Evolutionary conservation across 108 stramenopile species (phyloP).

Genomic region (Nannochloropsis oceanica): DNA sequence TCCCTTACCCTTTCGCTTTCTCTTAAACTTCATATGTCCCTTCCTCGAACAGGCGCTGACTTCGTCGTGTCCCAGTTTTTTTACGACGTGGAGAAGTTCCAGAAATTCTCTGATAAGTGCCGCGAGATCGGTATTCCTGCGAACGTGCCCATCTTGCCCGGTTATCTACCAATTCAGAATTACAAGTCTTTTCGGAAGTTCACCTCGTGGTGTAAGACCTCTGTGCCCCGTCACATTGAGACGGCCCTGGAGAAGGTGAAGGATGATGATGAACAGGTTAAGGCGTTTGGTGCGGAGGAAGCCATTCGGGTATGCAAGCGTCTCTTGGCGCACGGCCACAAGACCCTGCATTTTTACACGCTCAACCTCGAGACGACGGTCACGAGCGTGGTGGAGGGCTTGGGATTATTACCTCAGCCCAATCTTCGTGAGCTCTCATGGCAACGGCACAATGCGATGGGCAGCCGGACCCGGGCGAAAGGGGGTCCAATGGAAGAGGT

Average conservation of each 20-base stretch:
- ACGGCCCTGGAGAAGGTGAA: constrained; percentile 50
- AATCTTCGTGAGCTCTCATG: not conserved
- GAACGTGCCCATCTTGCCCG: constrained; percentile 70
- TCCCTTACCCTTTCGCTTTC: too few species aligned
- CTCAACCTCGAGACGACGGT: constrained; percentile 75
- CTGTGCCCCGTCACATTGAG: constrained; percentile 49
- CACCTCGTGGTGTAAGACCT: constrained; percentile 58
- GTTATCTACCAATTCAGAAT: constrained; percentile 86
- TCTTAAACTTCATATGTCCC: not conserved
- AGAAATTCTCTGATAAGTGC: constrained; percentile 57
- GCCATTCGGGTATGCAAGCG: constrained; percentile 55
- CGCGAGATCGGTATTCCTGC: constrained; percentile 63
- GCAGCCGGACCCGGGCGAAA: not conserved
- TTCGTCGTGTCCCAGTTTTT: constrained; percentile 93
- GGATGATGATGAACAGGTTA: constrained; percentile 86
- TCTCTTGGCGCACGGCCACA: constrained; percentile 47
- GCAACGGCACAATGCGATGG: not conserved
- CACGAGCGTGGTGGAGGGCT: constrained; percentile 17
- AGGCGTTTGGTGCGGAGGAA: constrained; percentile 67
- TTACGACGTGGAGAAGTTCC: constrained; percentile 62
- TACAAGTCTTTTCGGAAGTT: constrained; percentile 58
- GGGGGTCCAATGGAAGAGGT: constrained; percentile 56
- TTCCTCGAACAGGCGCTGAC: constrained; percentile 52
- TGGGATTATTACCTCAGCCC: constrained; percentile 13
- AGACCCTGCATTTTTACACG: constrained; percentile 87